Base-by-base conservation (phyloP, 441 rosid species). In the Gossypium gossypioides region DNA sequence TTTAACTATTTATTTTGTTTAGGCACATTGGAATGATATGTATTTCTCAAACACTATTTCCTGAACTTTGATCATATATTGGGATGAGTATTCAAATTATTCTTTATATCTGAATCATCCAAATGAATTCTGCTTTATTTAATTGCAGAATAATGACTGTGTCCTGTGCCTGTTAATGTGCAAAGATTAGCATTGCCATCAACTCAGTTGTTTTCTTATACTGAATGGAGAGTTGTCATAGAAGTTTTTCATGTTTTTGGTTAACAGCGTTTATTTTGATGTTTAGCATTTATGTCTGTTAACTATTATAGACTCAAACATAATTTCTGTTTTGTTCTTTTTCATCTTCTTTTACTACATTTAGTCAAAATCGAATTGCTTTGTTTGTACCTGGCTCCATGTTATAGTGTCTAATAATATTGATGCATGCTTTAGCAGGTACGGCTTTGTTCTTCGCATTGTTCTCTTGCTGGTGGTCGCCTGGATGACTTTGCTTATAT, bases 401-500 rank as follows among this genome's bases (percentile, higher is more conserved):
- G 42, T 59, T 59, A 59, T n/a, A n/a, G 12, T 55, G 46, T 32
- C 67, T 78, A 62, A 79, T 46, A 24, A 64, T 34, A 51, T 1
- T 63, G 22, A 21, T 77, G 15, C 32, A 32, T 84, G 60, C 74
- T 76, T 73, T 79, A 88, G 98, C 83, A 87, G 97, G 91, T 89
- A 86, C 66, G 81, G 84, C 80, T 92, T 95, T 88, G 97, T 86
- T 57, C 79, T 91, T 68, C 90, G 98, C 66, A 87, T 92, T 60
- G 85, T 92, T 61, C 88, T 92, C 68, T 82, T 95, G 78, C 84
- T 95, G 77, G 85, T 92, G 81, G 86, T 88, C 54, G 98, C 98
- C 32, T 95, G 98, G 99, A 91, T 92, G 86, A 91, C 99, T 34
- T 86, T 95, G 56, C 97, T 95, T 73, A 63, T 95, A 78, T 87